Base-by-base conservation (phyloP, 129 eudicot genomes). In the Pseudognaphalium luteoalbum region DNA sequence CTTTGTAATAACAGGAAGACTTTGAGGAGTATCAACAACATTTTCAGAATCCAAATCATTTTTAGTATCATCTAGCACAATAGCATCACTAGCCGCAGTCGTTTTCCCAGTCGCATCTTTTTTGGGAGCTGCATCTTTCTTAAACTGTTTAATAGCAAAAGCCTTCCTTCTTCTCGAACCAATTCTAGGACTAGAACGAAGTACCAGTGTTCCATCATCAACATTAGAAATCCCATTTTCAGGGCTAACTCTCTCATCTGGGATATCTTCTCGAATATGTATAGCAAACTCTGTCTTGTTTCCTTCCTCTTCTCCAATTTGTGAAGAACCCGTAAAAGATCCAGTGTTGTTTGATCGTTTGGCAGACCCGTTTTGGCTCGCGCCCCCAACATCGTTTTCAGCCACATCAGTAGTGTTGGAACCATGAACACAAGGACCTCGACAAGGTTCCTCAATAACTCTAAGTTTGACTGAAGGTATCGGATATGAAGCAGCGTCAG, bases 91-190 rank as follows among this genome's bases (percentile, higher is more conserved):
- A 50, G 82, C 66, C n/a, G 68, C 56, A 22, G 67, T 80, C n/a
- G 37, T 69, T 39, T 57, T 41, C 20, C 61, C 17, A 12, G 32
- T 29, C 14, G 65, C 80, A 76, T 80, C 85, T 52, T 80, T 76
- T 50, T 29, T 39, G 4, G 64, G 29, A 68, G 35, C 30, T 1
- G 85, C 56, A n/a, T 86, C 91, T 32, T 81, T 83, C 72, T 80
- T 85, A 75, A 87, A 95, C 88, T 94, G 83, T 63, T 81, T 88
- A n/a, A 95, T 97, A 56, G 85, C 88, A 75, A 88, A 89, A 30
- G 96, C 82, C 44, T 95, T 95, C 85, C 97, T 91, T 78, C 83
- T 88, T 67, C 83, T 83, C 58, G 97, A 81, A 35, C 92, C 85
- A 70, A 78, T 62, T 14, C 80, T 79, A 0, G 86, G 87, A 81